Evolutionary conservation across 1,284 basidiomycete species (phyloP), one percentile per base, ranked within the genome.

Genomic region (Irpex sp.): DNA sequence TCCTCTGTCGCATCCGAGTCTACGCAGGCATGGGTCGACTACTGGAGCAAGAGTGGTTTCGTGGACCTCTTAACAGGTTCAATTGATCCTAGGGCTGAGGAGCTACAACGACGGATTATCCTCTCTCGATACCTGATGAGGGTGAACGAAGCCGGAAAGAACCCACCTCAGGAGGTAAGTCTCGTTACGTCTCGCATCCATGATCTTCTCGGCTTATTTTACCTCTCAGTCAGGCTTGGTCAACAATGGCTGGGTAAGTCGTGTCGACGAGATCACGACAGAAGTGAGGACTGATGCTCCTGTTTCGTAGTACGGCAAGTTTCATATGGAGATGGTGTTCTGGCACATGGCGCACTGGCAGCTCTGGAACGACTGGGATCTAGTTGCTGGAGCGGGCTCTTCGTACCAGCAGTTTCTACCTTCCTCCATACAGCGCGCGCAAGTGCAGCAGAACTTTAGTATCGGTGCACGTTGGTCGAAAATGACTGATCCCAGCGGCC

Each of bases 321-420:
- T 85, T 73, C 85, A 86, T 67, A 81, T 85, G 80, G 85, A 87
- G 68, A 82, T 84, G 83, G 82, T 79, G 69, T 86, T 83, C 70
- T 87, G 85, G 85, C 85, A 87, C 68, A 75, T 76, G 60, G 78
- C 77, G 6, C 85, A 87, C 69, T 86, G 84, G 84, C 82, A 82
- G 0, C 77, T 86, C 8, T 87, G 85, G 85, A 80, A 79, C 65
- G 84, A 85, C 71, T 84, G 81, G 82, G 81, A 84, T 62, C 73
- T 86, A 40, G 79, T 86, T 26, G 65, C 74, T 21, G 79, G 81
- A 51, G 80, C 81, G 0, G 76, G 73, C 48, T 66, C 70, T 57
- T 75, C 82, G 5, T 86, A 86, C 70, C 68, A 73, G 3, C 77
- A 78, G 1, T 86, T 85, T 70, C 78, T 86, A 26, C 62, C 73